Base-by-base conservation (phyloP, 805 yeast species). In the Torulaspora microellipsoides region DNA sequence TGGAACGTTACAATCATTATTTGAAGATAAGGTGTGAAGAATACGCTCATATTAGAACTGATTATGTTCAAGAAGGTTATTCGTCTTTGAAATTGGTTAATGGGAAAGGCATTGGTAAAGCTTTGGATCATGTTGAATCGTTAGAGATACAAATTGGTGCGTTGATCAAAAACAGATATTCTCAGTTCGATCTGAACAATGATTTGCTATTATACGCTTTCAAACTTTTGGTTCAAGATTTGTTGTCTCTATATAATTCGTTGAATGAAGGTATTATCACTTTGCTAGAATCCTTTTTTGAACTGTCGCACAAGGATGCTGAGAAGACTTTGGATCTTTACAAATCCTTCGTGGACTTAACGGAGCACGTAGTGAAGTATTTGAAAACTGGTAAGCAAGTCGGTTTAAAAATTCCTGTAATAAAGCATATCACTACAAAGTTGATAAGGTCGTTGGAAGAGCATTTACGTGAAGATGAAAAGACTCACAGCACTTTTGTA, bases 361-460 rank as follows among this genome's bases (percentile, higher is more conserved):
- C 98, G 2, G 81, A 81, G 42, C 83, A 81, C 59, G 98, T 91
- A 8, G 93, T 93, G 25, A 83, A 81, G 53, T 93, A 85, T 64
- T 73, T 93, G 57, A 80, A 95, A 55, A 80, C 84, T 12, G 99
- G 98, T 4, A 91, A 93, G 60, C 78, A 89, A 10, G 89, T 97
- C 2, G 89, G 89, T 56, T 70, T 91, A 52, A 90, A 83, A 56
- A 95, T 93, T 28, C 99, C 99, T 30, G 90, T 95, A 11, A 90
- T 93, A 48, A 87, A 87, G 61, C 99, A 93, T 66, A 98, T 98
- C 1, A 97, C 97, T 15, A 90, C 97, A 2, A 93, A 95, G 20
- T 73, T 93, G 51, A 85, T 95, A 3, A 75, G 81, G 28, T 82
- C 95, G 11, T 75, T 93, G 48, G 93, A 88, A 60, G 96, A 90